phyloP scores from a whole-genome alignment of 2,329 filamentous ascomycete species.

The Sphaceloma murrayae region DNA sequence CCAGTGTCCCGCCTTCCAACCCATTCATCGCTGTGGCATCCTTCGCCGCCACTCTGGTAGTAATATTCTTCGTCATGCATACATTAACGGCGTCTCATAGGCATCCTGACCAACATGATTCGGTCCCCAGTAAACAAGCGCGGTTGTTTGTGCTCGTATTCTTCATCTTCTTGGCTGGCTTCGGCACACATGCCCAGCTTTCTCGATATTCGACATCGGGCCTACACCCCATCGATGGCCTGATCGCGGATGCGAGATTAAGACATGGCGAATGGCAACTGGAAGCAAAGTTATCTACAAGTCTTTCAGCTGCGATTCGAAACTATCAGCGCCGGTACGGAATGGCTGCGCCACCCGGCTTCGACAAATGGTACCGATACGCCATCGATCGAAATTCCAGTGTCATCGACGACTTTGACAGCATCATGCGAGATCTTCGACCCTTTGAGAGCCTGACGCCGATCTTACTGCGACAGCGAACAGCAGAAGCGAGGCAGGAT shows the following conservation, averaged over 20 bases:
- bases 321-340: slow-evolving; percentile 45
- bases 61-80: slow-evolving; percentile 27
- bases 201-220: slow-evolving; percentile 20
- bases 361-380: slow-evolving; percentile 51
- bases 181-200: slow-evolving; percentile 31
- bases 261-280: slow-evolving; percentile 42
- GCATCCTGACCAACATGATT: neutral
- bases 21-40: slow-evolving; percentile 28
- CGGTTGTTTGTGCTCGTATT: slow-evolving; percentile 1
- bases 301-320: slow-evolving; percentile 41
- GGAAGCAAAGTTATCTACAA: slow-evolving; percentile 36
- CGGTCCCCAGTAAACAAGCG: neutral
- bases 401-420: slow-evolving; percentile 52
- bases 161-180: slow-evolving; percentile 34
- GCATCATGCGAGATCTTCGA: slow-evolving; percentile 47
- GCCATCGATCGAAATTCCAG: slow-evolving; percentile 43
- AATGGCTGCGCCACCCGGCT: slow-evolving; percentile 49
- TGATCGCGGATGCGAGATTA: slow-evolving; percentile 42
- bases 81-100: neutral
- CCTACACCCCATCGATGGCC: slow-evolving; percentile 46
- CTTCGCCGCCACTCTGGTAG: slow-evolving; percentile 26
- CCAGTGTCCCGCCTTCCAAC: slow-evolving; percentile 22
- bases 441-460: slow-evolving; percentile 48
- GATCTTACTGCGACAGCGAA: slow-evolving; percentile 42
- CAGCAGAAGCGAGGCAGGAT: slow-evolving; percentile 44